Base-by-base conservation (phyloP, 2,329 filamentous ascomycete genomes). In the Cladosporium austrohemisphaericum region DNA sequence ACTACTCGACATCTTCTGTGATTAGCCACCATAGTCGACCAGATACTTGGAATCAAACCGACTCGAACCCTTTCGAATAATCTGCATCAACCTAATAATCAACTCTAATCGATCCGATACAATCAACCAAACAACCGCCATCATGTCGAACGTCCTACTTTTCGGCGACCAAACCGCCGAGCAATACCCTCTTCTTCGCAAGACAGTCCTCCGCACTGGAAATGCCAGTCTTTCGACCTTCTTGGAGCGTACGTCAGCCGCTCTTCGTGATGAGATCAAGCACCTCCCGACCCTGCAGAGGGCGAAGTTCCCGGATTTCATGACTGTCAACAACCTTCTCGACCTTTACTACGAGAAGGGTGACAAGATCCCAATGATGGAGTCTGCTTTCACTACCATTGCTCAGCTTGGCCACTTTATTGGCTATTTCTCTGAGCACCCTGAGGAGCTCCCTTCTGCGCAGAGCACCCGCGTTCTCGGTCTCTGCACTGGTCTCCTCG, bases 141-240 rank as follows among this genome's bases (percentile, higher is more conserved):
- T 43, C n/a, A 68, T 68, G 65, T 64, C 65, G 63, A 75, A 76
- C 61, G 62, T 72, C 51, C 76, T 85, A 65, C 77, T 86, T 54
- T 85, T 86, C 64, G 83, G 83, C 70, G 84, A 87, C 63, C 84
- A 87, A 69, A 86, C 83, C 52, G 75, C 81, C 59, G 81, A 85
- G 65, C 83, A 83, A 59, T 79, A 84, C 63, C 72, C 71, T 57
- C 80, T 85, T 56, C 69, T 87, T 53, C 68, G 71, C 57, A 74
- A 73, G 59, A 66, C 73, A 23, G 66, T 68, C 50, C 67, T 72
- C 43, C 70, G 72, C 60, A 75, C 70, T 57, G 72, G 74, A 61
- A 76, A 77, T 62, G 77, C 80, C 43, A 72, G 85, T 20, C 75
- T 84, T 41, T 76, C 74, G 58, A 79, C 77, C 38, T 86, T 86